Conservation (phyloP, 2,329 filamentous ascomycete species). For the Albophoma yamanashiensis region DNA sequence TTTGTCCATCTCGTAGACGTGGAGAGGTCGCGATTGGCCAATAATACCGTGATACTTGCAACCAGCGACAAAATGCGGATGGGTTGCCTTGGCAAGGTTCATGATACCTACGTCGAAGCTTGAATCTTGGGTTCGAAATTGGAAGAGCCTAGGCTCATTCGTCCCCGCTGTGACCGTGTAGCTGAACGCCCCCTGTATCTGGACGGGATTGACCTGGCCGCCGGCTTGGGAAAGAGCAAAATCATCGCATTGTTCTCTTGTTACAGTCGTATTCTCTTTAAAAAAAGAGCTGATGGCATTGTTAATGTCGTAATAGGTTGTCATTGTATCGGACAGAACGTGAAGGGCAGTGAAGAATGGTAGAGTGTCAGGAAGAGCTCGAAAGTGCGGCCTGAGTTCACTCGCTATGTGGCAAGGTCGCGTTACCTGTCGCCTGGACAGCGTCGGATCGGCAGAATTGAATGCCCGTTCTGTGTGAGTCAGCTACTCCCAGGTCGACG, state of each 20-base stretch:
- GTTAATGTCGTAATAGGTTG: slow-evolving; percentile 3
- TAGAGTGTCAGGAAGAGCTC: too few relatives aligned
- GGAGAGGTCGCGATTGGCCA: slow-evolving; percentile 3
- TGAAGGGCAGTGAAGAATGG: too few relatives aligned
- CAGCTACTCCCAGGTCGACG: too few relatives aligned
- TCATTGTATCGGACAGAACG: neutral
- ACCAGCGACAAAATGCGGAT: slow-evolving; percentile 2
- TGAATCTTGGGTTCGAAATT: slow-evolving; percentile 5
- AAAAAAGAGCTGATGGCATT: slow-evolving; percentile 6
- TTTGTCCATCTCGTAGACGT: slow-evolving; percentile 8
- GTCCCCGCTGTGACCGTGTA: slow-evolving; percentile 3
- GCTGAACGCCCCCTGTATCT: slow-evolving; percentile 10
- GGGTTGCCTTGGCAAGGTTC: slow-evolving; percentile 1
- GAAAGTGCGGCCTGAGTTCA: too few relatives aligned
- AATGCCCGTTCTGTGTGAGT: too few relatives aligned
- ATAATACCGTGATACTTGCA: slow-evolving; percentile 5
- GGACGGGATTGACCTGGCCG: slow-evolving; percentile 6
- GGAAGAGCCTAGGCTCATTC: slow-evolving; percentile 5
- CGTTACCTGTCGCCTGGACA: too few relatives aligned
- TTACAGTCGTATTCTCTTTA: slow-evolving; percentile 3
- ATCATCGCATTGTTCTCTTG: slow-evolving; percentile 8
- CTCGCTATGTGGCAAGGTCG: too few relatives aligned
- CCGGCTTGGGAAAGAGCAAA: slow-evolving; percentile 4
- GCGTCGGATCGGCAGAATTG: too few relatives aligned
- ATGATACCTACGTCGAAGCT: slow-evolving; percentile 2